A percentile compares a stretch with the other conserved stretches of the same genome.
Conservation (phyloP, 2,329 filamentous ascomycete species). For the Aspergillus flavus region DNA sequence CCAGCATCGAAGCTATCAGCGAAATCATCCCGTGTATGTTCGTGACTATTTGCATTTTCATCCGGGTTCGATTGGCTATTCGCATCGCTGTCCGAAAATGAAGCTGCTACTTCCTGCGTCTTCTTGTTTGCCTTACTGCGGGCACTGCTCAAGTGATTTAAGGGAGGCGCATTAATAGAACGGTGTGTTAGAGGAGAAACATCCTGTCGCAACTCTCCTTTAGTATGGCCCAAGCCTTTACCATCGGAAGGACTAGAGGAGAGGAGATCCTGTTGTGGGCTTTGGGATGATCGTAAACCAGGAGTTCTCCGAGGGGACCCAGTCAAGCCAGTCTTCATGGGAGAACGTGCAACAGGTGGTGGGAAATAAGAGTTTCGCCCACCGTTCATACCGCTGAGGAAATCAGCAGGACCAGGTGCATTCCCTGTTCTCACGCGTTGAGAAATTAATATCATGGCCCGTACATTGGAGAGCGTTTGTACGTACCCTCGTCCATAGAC, state of each 20-base stretch:
- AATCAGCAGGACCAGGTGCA: constrained; percentile 45
- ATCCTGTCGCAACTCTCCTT: constrained; percentile 28
- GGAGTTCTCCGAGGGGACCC: constrained; percentile 48
- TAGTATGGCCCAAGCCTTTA: constrained; percentile 28
- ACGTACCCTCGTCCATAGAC: constrained; percentile 64
- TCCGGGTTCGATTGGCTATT: constrained; percentile 33
- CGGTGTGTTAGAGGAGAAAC: constrained; percentile 40
- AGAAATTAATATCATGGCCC: constrained; percentile 13
- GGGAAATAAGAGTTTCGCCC: constrained; percentile 40
- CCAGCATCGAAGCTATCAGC: constrained; percentile 29
- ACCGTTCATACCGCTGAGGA: constrained; percentile 38
- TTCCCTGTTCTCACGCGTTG: constrained; percentile 33
- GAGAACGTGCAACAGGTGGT: constrained; percentile 47
- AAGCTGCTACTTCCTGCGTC: constrained; percentile 24
- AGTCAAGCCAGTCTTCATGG: constrained; percentile 47
- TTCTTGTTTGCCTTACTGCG: constrained; percentile 24
- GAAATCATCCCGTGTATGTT: constrained; percentile 28
- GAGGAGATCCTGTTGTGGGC: constrained; percentile 33
- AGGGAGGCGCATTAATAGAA: constrained; percentile 36
- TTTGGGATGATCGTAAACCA: constrained; percentile 45
- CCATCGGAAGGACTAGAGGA: constrained; percentile 44
- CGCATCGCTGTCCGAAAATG: constrained; percentile 41
- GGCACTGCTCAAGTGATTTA: constrained; percentile 27
- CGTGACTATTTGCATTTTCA: constrained; percentile 36
- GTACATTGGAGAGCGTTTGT: not conserved